phyloP scores from a whole-genome alignment of 2,329 filamentous ascomycete genomes.

The Claviceps arundinis region DNA sequence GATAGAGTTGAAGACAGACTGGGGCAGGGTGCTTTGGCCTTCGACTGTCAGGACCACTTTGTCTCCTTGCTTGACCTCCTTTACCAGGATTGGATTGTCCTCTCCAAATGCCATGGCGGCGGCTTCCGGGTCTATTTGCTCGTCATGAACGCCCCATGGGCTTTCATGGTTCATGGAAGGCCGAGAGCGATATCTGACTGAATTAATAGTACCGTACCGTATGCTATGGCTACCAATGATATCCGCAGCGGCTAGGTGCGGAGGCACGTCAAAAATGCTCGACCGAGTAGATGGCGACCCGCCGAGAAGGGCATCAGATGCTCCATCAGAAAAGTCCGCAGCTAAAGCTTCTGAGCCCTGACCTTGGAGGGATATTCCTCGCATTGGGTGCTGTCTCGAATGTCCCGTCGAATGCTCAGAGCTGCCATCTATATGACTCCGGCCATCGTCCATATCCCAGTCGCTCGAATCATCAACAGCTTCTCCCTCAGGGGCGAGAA shows the following conservation, averaged over 20 bases:
- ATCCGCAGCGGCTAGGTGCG: slow-evolving; percentile 52
- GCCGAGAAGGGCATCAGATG: slow-evolving; percentile 15
- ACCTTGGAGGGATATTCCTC: slow-evolving; percentile 20
- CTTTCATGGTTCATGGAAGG: slow-evolving; percentile 33
- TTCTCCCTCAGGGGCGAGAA: slow-evolving; percentile 44
- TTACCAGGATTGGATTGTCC: slow-evolving; percentile 66
- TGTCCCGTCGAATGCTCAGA: slow-evolving; percentile 27
- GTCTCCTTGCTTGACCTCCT: slow-evolving; percentile 79
- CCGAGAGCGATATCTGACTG: slow-evolving; percentile 18
- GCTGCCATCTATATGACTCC: slow-evolving; percentile 25
- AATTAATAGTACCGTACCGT: slow-evolving; percentile 38
- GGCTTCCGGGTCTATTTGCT: slow-evolving; percentile 15
- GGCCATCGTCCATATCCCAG: slow-evolving; percentile 26
- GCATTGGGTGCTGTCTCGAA: slow-evolving; percentile 40
- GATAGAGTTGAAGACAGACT: slow-evolving; percentile 93
- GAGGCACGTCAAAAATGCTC: slow-evolving; percentile 42
- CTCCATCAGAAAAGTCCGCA: slow-evolving; percentile 29
- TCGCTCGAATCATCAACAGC: slow-evolving; percentile 7
- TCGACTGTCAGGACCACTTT: slow-evolving; percentile 74
- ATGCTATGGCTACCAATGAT: slow-evolving; percentile 57
- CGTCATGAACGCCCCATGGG: slow-evolving; percentile 19
- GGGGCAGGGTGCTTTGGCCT: slow-evolving; percentile 86
- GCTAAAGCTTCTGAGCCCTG: slow-evolving; percentile 27
- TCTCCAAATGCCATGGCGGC: slow-evolving; percentile 15
- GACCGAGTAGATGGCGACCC: slow-evolving; percentile 19